Evolutionary conservation across 169 alveolate genomes (phyloP), one percentile per base, ranked within the genome.

Genomic region (Plasmodium vivax): DNA sequence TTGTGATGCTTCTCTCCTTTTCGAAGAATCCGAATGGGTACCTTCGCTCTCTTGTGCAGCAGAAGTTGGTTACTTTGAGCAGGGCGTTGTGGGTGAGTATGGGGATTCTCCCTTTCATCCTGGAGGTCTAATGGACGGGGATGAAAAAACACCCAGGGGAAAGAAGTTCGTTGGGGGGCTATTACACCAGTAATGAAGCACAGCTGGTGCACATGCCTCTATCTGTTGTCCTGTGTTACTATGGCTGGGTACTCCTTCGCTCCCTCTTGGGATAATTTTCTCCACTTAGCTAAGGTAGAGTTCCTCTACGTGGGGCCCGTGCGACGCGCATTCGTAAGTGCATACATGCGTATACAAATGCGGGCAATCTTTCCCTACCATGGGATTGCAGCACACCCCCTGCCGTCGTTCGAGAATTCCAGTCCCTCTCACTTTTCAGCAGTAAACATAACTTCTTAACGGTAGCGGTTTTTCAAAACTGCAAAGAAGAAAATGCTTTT

Each of bases 71-170:
- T 73, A 32, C 81, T 10, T 34, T 84, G 6, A 84, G 41, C 51
- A 84, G 27, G 32, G 56, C 54, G 45, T 72, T 84, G 4, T 73
- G 92, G 14, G 92, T 45, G 34, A 71, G 32, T 41, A 71, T 43
- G 8, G 54, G 51, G 83, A 84, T 71, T n/a, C 58, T 32, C 16
- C 54, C 75, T n/a, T 43, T 73, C 92, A 84, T 84, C 54, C 45
- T 62, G 38, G 77, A 68, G 30, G 77, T 68, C 43, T 27, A 68
- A 8, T 68, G 77, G 38, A 23, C 16, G 12, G 38, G 14, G 77
- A 8, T 3, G 27, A 68, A 68, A 68, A 6, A 68, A 23, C 38
- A 27, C 8, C 16, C 16, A 27, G 23, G 62, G 23, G 3, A 0
- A 14, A 14, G 27, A 3, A 36, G 6, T 12, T 51, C 23, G 8